phyloP scores from a whole-genome alignment of 495 filamentous ascomycete species.

The Tuber brumale region DNA sequence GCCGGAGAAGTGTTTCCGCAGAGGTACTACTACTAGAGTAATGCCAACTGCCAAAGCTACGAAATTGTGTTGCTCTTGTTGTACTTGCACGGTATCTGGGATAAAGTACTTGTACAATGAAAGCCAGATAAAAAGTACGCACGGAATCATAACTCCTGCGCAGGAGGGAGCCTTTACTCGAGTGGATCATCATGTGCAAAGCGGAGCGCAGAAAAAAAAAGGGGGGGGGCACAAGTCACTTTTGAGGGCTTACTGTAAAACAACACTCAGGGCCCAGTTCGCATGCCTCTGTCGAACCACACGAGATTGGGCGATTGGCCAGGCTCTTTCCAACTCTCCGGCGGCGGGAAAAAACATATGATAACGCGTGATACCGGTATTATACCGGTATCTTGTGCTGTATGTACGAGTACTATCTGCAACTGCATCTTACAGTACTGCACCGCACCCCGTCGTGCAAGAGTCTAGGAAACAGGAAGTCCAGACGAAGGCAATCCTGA shows the following conservation, averaged over 20 bases:
- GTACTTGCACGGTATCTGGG: too few species aligned
- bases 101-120: too few species aligned
- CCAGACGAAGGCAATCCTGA: constrained; percentile 1
- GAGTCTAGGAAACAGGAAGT: neutral
- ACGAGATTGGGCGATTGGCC: neutral
- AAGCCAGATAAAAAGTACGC: neutral
- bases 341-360: neutral
- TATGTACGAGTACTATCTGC: neutral
- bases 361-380: neutral
- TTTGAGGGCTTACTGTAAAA: neutral
- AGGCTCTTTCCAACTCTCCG: neutral
- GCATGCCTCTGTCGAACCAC: neutral
- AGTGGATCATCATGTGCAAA: neutral
- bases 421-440: neutral
- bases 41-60: neutral
- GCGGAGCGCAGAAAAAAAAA: neutral
- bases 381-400: neutral
- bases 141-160: neutral
- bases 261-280: neutral
- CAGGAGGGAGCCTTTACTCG: neutral
- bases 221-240: neutral
- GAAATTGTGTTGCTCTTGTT: neutral
- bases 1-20: neutral
- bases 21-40: neutral
- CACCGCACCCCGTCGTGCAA: neutral